Evolutionary conservation across 2,329 filamentous ascomycete genomes (phyloP), one percentile per base, ranked within the genome.

Genomic region (Exophiala xenobiotica): DNA sequence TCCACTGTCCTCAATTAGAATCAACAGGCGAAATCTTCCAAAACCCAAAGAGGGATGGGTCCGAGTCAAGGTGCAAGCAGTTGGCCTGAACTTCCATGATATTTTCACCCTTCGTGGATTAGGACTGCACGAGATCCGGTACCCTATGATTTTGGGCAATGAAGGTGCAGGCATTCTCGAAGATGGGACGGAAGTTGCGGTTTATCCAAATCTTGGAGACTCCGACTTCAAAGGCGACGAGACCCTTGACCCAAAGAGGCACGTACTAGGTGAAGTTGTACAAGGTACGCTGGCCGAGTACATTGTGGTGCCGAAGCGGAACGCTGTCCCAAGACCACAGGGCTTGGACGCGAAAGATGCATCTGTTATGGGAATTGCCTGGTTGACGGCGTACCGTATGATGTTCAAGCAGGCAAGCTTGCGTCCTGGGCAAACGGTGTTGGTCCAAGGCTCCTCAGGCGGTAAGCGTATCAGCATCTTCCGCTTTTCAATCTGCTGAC

Each of bases 321-420:
- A 56, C 24, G 53, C 39, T 2, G 46, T 56, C 12, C 45, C 53
- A 7, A 35, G 49, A 16, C 53, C 53, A 14, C 37, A 47, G 14
- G 46, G 42, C 6, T 23, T 56, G 7, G 46, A 53, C 33, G 53
- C 53, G 8, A 46, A 48, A 2, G 24, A 41, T n/a, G 53, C 53
- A 14, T 50, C 49, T 22, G 46, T 56, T 14, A 53, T 56, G 53
- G 53, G 53, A 2, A 48, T 56, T 33, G 53, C 53, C 9, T 56
- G 53, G 53, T 38, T 56, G 46, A 56, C 53, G 11, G 53, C 53
- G 9, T 56, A 53, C 24, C 40, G 53, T 2, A 56, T 56, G 53
- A 18, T 56, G 42, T 56, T 56, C 46, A 53, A 22, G 6, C 29
- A 46, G 41, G 49, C 53, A 7, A 46, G 48, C 2, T 24, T 56